phyloP scores from a whole-genome alignment of 1,139 yeast genomes.

The Kodamaea plutei region DNA sequence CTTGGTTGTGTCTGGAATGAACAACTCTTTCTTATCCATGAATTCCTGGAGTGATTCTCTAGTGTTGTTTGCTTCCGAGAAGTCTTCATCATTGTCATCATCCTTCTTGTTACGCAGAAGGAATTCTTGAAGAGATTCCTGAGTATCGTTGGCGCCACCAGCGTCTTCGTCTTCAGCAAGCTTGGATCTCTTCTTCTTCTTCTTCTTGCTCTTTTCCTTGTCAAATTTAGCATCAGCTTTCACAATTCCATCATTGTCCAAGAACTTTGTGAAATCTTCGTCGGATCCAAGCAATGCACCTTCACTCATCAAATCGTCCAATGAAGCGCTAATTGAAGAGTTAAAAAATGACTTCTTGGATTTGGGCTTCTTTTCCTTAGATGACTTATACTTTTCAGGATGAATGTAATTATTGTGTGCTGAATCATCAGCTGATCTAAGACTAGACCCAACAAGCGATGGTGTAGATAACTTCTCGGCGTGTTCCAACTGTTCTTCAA shows the following conservation, averaged over 20 bases:
- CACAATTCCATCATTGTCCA: conserved; percentile 51
- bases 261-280: conserved; percentile 47
- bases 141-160: conserved; percentile 10
- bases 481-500: conserved; percentile 56
- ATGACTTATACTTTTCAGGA: conserved; percentile 36
- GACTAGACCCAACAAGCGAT: conserved; percentile 53
- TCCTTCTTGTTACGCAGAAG: conserved; percentile 5
- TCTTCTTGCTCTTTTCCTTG: conserved; percentile 5
- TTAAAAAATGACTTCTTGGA: conserved; percentile 15
- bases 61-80: conserved; percentile 12
- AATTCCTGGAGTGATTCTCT: conserved; percentile 10
- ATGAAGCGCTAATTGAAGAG: conserved; percentile 37
- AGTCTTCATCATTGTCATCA: conserved; percentile 8
- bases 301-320: conserved; percentile 54
- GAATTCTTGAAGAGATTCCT: conserved; percentile 10
- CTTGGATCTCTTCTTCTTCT: conserved; percentile 5
- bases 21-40: conserved; percentile 9
- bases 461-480: conserved; percentile 49
- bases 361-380: conserved; percentile 17
- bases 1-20: conserved; percentile 4
- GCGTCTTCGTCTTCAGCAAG: conserved; percentile 8
- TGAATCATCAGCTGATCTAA: conserved; percentile 51
- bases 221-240: conserved; percentile 40
- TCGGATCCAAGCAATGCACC: conserved; percentile 61
- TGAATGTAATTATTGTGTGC: conserved; percentile 45